Percentiles rank a stretch among this genome's conserved stretches.
phyloP scores from a whole-genome alignment of 306 rosid genomes.

The Elaeagnus macrophylla region DNA sequence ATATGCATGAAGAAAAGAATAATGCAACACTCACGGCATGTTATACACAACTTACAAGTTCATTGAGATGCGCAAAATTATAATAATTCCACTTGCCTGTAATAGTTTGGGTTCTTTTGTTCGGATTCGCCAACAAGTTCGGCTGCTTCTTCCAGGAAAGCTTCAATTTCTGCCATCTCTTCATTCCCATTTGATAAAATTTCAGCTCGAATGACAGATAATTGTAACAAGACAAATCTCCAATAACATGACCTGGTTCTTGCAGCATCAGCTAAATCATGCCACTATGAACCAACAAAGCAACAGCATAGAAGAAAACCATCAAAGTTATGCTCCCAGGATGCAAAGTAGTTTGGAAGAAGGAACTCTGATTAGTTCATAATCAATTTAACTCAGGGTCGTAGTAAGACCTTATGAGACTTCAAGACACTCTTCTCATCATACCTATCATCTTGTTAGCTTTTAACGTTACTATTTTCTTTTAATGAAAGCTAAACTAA shows the following conservation, averaged over 20 bases:
- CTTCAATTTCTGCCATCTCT: slow-evolving; percentile 73
- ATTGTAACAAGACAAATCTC: slow-evolving; percentile 75
- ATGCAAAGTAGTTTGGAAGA: neutral
- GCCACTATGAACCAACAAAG: slow-evolving; percentile 48
- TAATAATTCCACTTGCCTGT: slow-evolving; percentile 40
- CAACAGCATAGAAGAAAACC: slow-evolving; percentile 2
- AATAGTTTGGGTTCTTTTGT: slow-evolving; percentile 73
- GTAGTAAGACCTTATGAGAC: no score
- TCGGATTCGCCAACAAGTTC: slow-evolving; percentile 69
- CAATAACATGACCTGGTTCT: slow-evolving; percentile 75
- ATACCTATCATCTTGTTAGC: no score
- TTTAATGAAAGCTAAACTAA: neutral
- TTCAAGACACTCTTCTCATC: no score
- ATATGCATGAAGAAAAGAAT: neutral
- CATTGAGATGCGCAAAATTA: neutral
- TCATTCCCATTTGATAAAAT: slow-evolving; percentile 59
- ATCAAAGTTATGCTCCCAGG: neutral
- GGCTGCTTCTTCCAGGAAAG: slow-evolving; percentile 88
- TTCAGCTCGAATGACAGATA: slow-evolving; percentile 77
- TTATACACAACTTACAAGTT: neutral
- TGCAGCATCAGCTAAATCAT: slow-evolving; percentile 80
- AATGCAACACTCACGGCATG: neutral
- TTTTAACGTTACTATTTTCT: no score
- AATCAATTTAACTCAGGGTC: no score
- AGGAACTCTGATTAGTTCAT: no score